Evolutionary conservation across 2,329 filamentous ascomycete genomes (phyloP).

Genomic region (Paecilomyces dactylethromorphus): DNA sequence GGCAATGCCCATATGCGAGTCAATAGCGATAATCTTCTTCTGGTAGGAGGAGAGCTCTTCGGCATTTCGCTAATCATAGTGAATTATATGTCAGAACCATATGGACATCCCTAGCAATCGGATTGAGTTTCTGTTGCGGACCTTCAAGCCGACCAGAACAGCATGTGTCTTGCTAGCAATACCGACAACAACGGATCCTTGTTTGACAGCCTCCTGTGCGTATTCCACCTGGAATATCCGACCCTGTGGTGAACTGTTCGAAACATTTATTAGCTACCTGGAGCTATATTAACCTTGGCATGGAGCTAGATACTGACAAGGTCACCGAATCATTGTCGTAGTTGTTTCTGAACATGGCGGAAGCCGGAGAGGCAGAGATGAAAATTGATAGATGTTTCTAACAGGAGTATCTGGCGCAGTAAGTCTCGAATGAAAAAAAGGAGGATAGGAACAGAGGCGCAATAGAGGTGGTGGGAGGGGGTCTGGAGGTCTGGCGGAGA

Average conservation of each 20-base stretch:
- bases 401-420: background rate
- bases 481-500: background rate
- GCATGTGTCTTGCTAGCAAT: conserved; percentile 97
- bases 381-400: background rate
- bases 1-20: conserved; percentile 90
- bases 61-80: conserved; percentile 69
- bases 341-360: conserved; percentile 97
- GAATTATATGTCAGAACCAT: conserved; percentile 7
- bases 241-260: conserved; percentile 83
- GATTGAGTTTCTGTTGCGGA: conserved; percentile 31
- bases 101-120: background rate
- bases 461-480: background rate
- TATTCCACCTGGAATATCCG: conserved; percentile 99
- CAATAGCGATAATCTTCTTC: conserved; percentile 96
- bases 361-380: conserved; percentile 10
- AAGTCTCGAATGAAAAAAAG: background rate
- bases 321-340: conserved; percentile 99
- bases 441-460: background rate
- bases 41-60: conserved; percentile 99
- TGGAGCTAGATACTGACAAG: conserved; percentile 60
- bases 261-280: conserved; percentile 10
- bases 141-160: conserved; percentile 94
- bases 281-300: conserved; percentile 1
- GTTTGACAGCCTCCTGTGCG: conserved; percentile 96
- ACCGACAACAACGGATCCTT: conserved; percentile 95